Base-by-base conservation (phyloP, 2,329 filamentous ascomycete species). In the Sporothrix pallida region DNA sequence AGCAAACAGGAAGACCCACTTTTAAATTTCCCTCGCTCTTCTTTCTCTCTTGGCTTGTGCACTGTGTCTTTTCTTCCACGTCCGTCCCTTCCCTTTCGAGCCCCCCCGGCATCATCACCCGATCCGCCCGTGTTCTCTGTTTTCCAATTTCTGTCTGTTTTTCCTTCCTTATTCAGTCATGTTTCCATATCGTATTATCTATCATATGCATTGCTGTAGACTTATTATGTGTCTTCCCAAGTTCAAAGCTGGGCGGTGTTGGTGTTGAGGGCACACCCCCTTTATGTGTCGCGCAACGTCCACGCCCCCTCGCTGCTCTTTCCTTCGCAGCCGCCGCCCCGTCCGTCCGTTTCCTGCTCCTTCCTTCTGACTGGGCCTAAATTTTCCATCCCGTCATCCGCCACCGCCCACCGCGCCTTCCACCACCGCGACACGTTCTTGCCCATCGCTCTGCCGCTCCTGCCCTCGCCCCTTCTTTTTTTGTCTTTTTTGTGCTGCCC, bases 61-160 rank as follows among this genome's bases (percentile, higher is more conserved):
- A 20, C n/a, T 62, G 48, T 72, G 44, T n/a, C 48, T n/a, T 20
- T 48, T 56, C 63, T 37, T 50, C 63, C 50, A 65, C 72, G 72
- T 73, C 75, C 74, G 75, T 73, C 63, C 73, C 72, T 75, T 75
- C 71, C 71, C 58, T 74, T 67, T 70, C 69, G 62, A 69, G 67
- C 68, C 75, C 75, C 75, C 62, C 77, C 77, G 77, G 77, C 75
- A 77, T 75, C 77, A 76, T 77, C 75, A 77, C 76, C 77, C 77
- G 77, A 78, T 78, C 75, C 76, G 75, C 75, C 75, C 76, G 75
- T 73, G 68, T 58, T 63, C 71, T 70, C 70, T 74, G 73, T 72
- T 74, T 63, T 67, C 54, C 56, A 26, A 56, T 52, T 52, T 62
- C 17, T 65, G 42, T 37, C 26, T 56, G 48, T 69, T 60, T 46